These are phyloP conservation scores for Solanum pennellii DNA, from an alignment of 257 asterid genomes.

Conservation along the genomic window DNA sequence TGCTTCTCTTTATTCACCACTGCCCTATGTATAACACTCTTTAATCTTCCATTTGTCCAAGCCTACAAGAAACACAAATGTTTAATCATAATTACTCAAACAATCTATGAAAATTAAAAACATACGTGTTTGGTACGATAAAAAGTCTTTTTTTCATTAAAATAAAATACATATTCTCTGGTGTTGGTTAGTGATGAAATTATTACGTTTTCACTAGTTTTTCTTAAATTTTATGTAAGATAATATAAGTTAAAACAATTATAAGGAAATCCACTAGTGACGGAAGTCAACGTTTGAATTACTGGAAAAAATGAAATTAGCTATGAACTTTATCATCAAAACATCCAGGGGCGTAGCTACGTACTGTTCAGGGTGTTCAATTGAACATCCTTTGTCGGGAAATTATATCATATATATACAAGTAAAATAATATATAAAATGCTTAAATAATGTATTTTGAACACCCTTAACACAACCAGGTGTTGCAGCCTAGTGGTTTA, in stretches of 20 bases:
- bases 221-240: not conserved
- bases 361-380: too few relatives aligned
- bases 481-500: too few relatives aligned
- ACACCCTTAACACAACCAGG: too few relatives aligned
- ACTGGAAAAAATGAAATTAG: not conserved
- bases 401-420: too few relatives aligned
- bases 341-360: not conserved
- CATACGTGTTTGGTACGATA: not conserved
- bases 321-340: not conserved
- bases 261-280: accelerated
- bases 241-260: too few relatives aligned
- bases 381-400: too few relatives aligned
- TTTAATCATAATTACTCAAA: not conserved
- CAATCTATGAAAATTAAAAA: not conserved
- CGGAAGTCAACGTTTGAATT: not conserved
- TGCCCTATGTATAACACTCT: slow-evolving; percentile 19
- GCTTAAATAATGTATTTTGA: too few relatives aligned
- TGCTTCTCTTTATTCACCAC: slow-evolving; percentile 8
- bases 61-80: not conserved
- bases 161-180: not conserved
- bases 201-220: not conserved
- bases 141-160: not conserved
- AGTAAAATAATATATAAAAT: too few relatives aligned
- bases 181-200: too few relatives aligned
- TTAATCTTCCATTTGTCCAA: slow-evolving; percentile 18